phyloP scores from a whole-genome alignment of 768 basidiomycete genomes.

The Calocybe indica region DNA sequence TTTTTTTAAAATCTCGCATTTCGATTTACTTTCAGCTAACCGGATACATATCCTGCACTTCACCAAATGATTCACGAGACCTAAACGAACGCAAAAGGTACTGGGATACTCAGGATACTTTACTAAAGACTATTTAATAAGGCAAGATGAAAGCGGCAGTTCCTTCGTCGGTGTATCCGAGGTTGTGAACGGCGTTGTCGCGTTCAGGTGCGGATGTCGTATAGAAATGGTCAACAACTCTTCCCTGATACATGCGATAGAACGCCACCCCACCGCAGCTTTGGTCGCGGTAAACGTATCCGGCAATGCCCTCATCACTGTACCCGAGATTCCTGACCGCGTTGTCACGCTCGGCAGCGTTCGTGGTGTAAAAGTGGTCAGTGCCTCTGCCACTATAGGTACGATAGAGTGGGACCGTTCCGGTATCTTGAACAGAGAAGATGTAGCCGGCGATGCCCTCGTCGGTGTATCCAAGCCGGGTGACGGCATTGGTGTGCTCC shows the following conservation, averaged over 20 bases:
- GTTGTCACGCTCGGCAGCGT: conserved; percentile 7
- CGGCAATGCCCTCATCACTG: conserved; percentile 10
- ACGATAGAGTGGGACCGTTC: conserved; percentile 15
- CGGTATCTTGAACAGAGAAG: conserved; percentile 4
- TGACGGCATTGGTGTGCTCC: conserved; percentile 9
- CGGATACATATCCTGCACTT: no score
- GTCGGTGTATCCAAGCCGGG: conserved; percentile 4
- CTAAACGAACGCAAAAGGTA: no score
- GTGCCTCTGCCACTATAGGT: conserved; percentile 1
- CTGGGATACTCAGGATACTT: no score
- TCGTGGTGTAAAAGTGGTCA: conserved; percentile 19
- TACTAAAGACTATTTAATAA: not conserved
- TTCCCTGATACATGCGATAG: conserved; percentile 14
- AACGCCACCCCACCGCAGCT: conserved; percentile 10
- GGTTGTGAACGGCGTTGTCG: conserved; percentile 3
- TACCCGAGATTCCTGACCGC: conserved; percentile 8
- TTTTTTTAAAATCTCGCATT: no score
- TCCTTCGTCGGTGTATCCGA: conserved; percentile 8
- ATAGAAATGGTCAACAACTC: conserved; percentile 17
- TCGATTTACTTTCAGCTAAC: no score
- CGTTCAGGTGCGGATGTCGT: conserved; percentile 13
- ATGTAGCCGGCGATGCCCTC: conserved; percentile 14
- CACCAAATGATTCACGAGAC: no score
- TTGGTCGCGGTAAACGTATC: conserved; percentile 8
- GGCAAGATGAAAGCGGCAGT: conserved; percentile 7